phyloP scores from a whole-genome alignment of 2,329 filamentous ascomycete genomes.

The Nemania sp. region DNA sequence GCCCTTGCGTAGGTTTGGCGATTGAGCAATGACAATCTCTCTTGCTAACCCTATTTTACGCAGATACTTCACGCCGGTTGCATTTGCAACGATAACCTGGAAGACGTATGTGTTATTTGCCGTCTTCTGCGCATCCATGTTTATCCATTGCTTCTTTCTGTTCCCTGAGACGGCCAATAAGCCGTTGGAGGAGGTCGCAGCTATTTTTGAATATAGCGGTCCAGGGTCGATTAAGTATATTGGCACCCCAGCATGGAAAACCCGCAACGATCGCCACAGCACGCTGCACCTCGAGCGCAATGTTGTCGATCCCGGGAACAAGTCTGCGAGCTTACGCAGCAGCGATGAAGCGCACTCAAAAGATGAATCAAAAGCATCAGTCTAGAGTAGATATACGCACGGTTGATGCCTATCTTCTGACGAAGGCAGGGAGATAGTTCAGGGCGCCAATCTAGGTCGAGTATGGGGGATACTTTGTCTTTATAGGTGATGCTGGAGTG shows the following conservation, averaged over 20 bases:
- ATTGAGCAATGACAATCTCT: neutral
- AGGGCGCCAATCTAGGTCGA: neutral
- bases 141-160: conserved; percentile 56
- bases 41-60: conserved; percentile 4
- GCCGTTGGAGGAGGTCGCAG: conserved; percentile 58
- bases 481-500: neutral
- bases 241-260: conserved; percentile 50
- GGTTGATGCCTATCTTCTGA: neutral
- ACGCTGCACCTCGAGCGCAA: conserved; percentile 42
- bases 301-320: conserved; percentile 43
- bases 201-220: conserved; percentile 50
- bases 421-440: neutral
- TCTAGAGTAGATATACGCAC: neutral
- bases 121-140: conserved; percentile 56
- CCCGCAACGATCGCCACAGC: conserved; percentile 44
- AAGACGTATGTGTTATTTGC: conserved; percentile 57
- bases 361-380: conserved; percentile 3
- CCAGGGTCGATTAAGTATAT: conserved; percentile 46
- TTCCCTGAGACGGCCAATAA: conserved; percentile 63
- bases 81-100: conserved; percentile 54
- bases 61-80: conserved; percentile 51
- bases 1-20: conserved; percentile 44
- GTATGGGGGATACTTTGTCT: neutral
- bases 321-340: conserved; percentile 25
- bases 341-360: neutral